Percentiles rank a stretch among this genome's conserved stretches.
Conservation (phyloP, 768 basidiomycete species). For the Pleurotus salmoneostramineus region DNA sequence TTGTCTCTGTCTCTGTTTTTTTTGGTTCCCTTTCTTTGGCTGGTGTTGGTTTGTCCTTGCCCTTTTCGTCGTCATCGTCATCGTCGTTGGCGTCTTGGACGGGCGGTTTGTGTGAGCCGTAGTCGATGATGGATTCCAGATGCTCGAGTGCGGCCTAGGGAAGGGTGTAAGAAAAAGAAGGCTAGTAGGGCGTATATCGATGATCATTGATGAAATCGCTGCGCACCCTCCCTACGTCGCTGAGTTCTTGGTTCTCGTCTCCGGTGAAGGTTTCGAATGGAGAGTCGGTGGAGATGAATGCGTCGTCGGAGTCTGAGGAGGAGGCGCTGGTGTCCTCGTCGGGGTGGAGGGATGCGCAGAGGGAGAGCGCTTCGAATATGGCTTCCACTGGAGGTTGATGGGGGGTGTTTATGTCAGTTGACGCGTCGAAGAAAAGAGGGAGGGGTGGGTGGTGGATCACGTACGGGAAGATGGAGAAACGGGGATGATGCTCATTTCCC, state of each 20-base stretch:
- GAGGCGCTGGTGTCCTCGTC: conserved; percentile 21
- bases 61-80: background rate
- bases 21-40: background rate
- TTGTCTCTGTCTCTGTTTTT: conserved; percentile 9
- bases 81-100: background rate
- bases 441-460: conserved; percentile 22
- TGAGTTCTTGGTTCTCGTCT: conserved; percentile 67
- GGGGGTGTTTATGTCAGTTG: conserved; percentile 4
- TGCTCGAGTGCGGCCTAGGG: conserved; percentile 76
- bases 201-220: conserved; percentile 75
- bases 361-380: conserved; percentile 84
- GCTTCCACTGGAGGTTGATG: conserved; percentile 54
- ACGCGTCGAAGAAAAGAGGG: background rate
- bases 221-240: conserved; percentile 92
- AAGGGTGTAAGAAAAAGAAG: conserved; percentile 21
- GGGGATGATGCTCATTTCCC: conserved; percentile 80
- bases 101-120: conserved; percentile 31
- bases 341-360: conserved; percentile 83
- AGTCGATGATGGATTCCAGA: conserved; percentile 77
- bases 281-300: conserved; percentile 46
- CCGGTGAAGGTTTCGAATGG: conserved; percentile 56
- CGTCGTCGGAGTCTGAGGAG: too few relatives aligned
- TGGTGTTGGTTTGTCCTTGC: background rate
- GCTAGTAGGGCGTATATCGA: conserved; percentile 87
- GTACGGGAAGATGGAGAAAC: conserved; percentile 51